A percentile compares a stretch with the other conserved stretches of the same genome.
Evolutionary conservation across 2,329 filamentous ascomycete species (phyloP).

Genomic region (Thermothelomyces thermophilus): DNA sequence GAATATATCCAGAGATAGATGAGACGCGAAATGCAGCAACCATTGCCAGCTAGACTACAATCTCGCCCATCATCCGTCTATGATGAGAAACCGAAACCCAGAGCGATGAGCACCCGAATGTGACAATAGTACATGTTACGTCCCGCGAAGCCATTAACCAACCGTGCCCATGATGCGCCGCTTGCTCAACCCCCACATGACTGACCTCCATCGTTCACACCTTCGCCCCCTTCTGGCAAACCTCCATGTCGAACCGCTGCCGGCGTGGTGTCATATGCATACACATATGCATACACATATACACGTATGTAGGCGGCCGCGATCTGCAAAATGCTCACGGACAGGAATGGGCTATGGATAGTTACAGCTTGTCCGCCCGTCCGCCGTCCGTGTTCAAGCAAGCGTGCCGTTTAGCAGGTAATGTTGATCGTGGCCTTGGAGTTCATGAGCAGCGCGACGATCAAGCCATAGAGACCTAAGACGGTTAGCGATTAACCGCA

Average conservation of each 20-base stretch:
- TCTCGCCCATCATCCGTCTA: constrained; percentile 40
- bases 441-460: constrained; percentile 99
- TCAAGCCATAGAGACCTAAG: constrained; percentile 93
- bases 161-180: constrained; percentile 22
- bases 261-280: not conserved
- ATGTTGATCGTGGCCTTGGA: constrained; percentile 69
- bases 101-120: constrained; percentile 37
- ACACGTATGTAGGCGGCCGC: not conserved
- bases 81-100: constrained; percentile 36
- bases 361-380: constrained; percentile 34
- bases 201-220: constrained; percentile 4
- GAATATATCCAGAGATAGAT: not conserved
- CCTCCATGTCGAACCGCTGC: constrained; percentile 7
- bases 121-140: constrained; percentile 47
- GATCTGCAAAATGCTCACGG: constrained; percentile 21
- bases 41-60: constrained; percentile 33
- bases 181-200: constrained; percentile 16
- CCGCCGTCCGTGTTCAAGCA: constrained; percentile 19
- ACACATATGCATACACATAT: not conserved
- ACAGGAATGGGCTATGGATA: constrained; percentile 19
- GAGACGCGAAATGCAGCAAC: constrained; percentile 16
- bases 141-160: constrained; percentile 28
- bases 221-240: constrained; percentile 7
- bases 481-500: not conserved
- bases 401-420: constrained; percentile 45